Evolutionary conservation across 371 early-diverging fungal species (phyloP).

Genomic region (Rhizopus stolonifer): DNA sequence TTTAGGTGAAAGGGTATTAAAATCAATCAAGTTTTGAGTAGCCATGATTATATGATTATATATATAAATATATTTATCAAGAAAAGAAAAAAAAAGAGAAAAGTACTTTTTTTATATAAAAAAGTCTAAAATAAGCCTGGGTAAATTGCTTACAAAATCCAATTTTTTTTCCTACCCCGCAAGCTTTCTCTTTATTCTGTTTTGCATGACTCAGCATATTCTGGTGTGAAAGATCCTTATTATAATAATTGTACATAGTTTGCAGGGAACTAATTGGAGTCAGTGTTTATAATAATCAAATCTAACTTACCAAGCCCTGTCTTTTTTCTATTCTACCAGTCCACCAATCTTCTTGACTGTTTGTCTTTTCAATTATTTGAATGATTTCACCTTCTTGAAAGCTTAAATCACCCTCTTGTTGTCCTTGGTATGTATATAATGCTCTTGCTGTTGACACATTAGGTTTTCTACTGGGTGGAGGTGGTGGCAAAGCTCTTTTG

Average conservation of each 20-base stretch:
- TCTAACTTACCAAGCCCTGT: conserved; percentile 62
- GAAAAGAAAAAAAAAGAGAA: not conserved
- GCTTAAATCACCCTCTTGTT: conserved; percentile 72
- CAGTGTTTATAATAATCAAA: conserved; percentile 3
- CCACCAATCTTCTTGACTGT: conserved; percentile 85
- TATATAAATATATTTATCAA: not conserved
- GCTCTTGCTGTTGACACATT: conserved; percentile 52
- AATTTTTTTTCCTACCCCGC: conserved; percentile 1
- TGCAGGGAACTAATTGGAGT: conserved; percentile 81
- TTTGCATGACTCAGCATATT: conserved; percentile 4
- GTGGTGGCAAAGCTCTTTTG: conserved; percentile 25
- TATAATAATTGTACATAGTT: conserved; percentile 65
- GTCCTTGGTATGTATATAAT: conserved; percentile 73
- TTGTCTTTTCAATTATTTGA: conserved; percentile 64
- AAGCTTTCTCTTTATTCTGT: not conserved
- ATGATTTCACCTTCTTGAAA: conserved; percentile 80
- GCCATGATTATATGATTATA: conserved; percentile 43
- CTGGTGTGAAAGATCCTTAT: not conserved
- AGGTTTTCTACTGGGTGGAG: conserved; percentile 22
- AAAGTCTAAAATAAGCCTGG: conserved; percentile 1
- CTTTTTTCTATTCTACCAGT: conserved; percentile 63
- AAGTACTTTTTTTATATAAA: not conserved
- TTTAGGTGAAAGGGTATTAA: conserved; percentile 58
- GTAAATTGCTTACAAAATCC: conserved; percentile 2
- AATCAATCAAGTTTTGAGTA: conserved; percentile 43